Base-by-base conservation (phyloP, 1,139 yeast genomes). In the Taphrina confusa region DNA sequence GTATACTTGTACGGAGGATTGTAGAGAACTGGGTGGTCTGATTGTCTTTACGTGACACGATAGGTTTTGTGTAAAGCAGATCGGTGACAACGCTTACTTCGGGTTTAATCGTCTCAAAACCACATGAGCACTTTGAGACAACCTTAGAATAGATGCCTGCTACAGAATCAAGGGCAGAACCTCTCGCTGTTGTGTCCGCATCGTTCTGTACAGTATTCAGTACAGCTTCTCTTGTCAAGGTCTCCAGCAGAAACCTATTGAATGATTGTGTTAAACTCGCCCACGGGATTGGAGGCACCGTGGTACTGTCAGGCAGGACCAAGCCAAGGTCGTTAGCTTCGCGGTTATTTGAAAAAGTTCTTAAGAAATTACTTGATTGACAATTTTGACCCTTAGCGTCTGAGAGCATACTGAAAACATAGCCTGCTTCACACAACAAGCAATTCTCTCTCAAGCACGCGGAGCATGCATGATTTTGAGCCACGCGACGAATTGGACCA, bases 401-500 rank as follows among this genome's bases (percentile, higher is more conserved):
- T 57, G 79, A 78, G 74, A 92, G 79, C 98, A 92, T 92, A 68
- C 94, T 97, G 73, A 83, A 88, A 16, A 94, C 74, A 64, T 90
- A 88, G 0, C 96, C 98, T 52, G 91, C 74, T 69, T 94, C 97
- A 60, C 87, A 83, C 34, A 90, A 72, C 6, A 91, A 71, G 66
- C 51, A 70, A 62, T 62, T 73, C 76, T 65, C 64, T 5, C 52
- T 33, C 18, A 82, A 75, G 70, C 82, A 82, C 68, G 86, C 91
- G 30, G 79, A 74, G 16, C 82, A 77, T 36, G 88, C 73, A 39
- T 81, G 79, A 11, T 77, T 74, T 1, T 84, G 76, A 0, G 87
- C 78, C 64, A 81, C 76, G 67, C 88, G 86, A 73, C 83, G 87
- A 42, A 92, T 71, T 12, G 82, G 80, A 0, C 95, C 85, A 42